phyloP scores from a whole-genome alignment of 768 basidiomycete genomes.

The Termitomyces heimii region DNA sequence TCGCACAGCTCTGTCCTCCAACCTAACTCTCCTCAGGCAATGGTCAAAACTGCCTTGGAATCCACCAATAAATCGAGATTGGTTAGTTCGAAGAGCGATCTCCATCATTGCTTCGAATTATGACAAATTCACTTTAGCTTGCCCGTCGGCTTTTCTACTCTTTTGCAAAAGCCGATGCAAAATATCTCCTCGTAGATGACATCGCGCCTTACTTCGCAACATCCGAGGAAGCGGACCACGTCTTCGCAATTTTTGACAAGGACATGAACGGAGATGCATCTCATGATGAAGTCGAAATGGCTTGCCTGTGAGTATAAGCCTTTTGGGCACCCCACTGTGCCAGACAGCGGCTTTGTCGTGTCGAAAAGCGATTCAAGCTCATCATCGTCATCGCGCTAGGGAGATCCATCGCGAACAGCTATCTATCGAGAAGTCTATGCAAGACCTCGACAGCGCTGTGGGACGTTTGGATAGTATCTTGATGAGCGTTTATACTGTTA shows the following conservation, averaged over 20 bases:
- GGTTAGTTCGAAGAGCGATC: slow-evolving; percentile 24
- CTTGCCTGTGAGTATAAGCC: slow-evolving; percentile 46
- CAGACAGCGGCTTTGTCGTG: neutral
- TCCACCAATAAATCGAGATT: slow-evolving; percentile 76
- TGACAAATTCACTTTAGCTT: slow-evolving; percentile 38
- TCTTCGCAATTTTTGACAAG: slow-evolving; percentile 64
- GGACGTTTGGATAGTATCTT: slow-evolving; percentile 82
- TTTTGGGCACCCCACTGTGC: slow-evolving; percentile 2
- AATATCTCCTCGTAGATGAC: slow-evolving; percentile 59
- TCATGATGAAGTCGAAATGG: slow-evolving; percentile 70
- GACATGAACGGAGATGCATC: slow-evolving; percentile 70
- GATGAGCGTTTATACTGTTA: slow-evolving; percentile 71
- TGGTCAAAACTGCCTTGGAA: slow-evolving; percentile 73
- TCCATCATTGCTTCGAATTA: neutral
- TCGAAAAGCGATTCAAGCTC: neutral
- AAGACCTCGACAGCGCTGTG: slow-evolving; percentile 86
- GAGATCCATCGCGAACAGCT: slow-evolving; percentile 83
- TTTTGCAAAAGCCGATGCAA: slow-evolving; percentile 56
- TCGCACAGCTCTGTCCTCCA: slow-evolving; percentile 64
- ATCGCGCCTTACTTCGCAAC: slow-evolving; percentile 66
- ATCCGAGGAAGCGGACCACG: slow-evolving; percentile 59
- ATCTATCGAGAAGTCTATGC: slow-evolving; percentile 81
- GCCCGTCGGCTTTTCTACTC: slow-evolving; percentile 86
- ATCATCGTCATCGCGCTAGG: slow-evolving; percentile 26
- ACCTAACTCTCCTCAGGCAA: slow-evolving; percentile 79